Evolutionary conservation across 441 rosid species (phyloP).

Genomic region (Mallotus japonicus): DNA sequence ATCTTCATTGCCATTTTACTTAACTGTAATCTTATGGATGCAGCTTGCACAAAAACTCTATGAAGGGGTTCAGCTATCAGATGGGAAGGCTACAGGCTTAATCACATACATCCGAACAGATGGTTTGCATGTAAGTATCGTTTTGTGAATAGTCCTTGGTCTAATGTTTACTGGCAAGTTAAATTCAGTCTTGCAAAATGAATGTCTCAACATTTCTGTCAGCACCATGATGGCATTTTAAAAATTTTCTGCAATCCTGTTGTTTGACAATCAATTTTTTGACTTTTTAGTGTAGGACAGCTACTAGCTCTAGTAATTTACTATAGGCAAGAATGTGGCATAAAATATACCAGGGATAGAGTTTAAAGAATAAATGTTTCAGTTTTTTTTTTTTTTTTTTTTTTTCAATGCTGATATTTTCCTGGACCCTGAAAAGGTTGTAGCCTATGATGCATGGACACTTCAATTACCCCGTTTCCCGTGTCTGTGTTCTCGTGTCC

Average conservation of each 20-base stretch:
- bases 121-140: conserved; percentile 85
- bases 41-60: conserved; percentile 98
- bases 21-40: conserved; percentile 28
- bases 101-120: conserved; percentile 97
- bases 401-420: too few species aligned
- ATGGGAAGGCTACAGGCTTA: conserved; percentile 77
- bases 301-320: not conserved
- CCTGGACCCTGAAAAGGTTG: not conserved
- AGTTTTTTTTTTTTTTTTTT: too few species aligned
- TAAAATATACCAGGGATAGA: not conserved
- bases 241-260: not conserved
- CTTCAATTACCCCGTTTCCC: too few species aligned
- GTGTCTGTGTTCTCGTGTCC: too few species aligned
- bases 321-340: not conserved
- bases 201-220: not conserved
- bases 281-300: too few species aligned
- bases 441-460: too few species aligned
- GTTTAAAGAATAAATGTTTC: not conserved
- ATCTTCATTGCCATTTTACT: conserved; percentile 9
- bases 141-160: conserved; percentile 14
- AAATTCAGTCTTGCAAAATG: not conserved
- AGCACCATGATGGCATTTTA: not conserved
- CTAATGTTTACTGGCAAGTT: not conserved
- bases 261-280: not conserved
- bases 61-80: conserved; percentile 78